Evolutionary conservation across 352 stramenopile species (phyloP).

Genomic region (Thalassiosira livingstoniorum): DNA sequence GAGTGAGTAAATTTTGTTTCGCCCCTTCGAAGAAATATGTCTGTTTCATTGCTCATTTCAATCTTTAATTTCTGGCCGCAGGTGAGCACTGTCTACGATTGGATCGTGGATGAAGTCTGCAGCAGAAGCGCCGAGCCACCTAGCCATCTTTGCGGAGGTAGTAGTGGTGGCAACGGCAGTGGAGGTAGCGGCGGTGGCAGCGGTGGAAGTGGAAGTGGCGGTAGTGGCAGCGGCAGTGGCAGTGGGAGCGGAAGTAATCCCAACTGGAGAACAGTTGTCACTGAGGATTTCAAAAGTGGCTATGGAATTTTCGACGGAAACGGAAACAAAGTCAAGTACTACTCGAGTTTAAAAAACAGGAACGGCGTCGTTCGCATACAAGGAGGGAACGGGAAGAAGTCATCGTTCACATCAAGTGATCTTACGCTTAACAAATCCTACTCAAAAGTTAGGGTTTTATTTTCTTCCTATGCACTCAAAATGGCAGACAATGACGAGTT

Average conservation of each 20-base stretch:
- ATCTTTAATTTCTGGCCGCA: constrained; percentile 18
- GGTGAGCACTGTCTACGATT: constrained; percentile 39
- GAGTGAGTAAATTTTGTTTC: too few species aligned
- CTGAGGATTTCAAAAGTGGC: constrained; percentile 19
- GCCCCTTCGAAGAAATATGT: background rate
- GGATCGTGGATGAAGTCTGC: constrained; percentile 53
- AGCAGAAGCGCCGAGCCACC: constrained; percentile 4
- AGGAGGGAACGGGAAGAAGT: too few species aligned
- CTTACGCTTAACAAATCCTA: too few species aligned
- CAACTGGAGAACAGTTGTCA: too few species aligned
- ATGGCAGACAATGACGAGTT: too few species aligned
- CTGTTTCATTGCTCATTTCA: background rate
- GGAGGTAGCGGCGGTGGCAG: background rate
- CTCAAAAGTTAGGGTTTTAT: too few species aligned
- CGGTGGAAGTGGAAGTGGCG: background rate
- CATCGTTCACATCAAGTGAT: too few species aligned
- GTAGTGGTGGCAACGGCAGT: background rate
- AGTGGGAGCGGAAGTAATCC: too few species aligned
- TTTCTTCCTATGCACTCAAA: too few species aligned
- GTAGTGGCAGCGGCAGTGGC: background rate
- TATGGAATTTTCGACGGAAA: background rate
- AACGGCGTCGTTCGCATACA: too few species aligned
- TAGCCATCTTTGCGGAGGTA: background rate
- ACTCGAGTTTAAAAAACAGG: background rate
- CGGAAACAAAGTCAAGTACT: constrained; percentile 7